Conservation (phyloP, 371 early-diverging fungal genomes). For the Mucor circinelloides region DNA sequence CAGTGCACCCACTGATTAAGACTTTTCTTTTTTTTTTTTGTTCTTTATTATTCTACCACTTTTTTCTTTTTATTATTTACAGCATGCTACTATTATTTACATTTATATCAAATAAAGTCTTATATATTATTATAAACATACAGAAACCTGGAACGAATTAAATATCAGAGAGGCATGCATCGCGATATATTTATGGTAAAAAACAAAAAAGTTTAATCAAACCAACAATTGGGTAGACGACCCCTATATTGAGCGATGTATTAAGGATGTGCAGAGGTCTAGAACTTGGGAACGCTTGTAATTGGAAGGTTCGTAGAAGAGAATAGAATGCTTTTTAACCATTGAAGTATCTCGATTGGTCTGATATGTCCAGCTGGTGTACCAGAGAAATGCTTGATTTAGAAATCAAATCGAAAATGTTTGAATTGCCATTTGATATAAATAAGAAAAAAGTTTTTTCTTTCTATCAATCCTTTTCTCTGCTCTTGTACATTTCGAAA, state of each 20-base stretch:
- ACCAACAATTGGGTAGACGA: background rate
- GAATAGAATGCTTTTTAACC: background rate
- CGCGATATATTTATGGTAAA: background rate
- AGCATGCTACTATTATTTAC: background rate
- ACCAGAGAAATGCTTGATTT: background rate
- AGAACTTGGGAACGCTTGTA: background rate
- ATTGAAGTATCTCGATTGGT: background rate
- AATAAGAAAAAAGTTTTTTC: background rate
- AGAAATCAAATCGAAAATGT: background rate
- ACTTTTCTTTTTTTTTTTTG: background rate
- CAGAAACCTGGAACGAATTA: background rate
- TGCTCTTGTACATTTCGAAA: background rate
- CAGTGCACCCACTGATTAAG: constrained; percentile 1
- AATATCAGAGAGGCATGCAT: background rate
- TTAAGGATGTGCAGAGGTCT: background rate
- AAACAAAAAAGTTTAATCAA: background rate
- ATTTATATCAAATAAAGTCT: background rate
- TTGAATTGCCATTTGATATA: background rate
- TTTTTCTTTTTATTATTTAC: background rate
- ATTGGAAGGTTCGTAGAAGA: background rate
- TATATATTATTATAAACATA: background rate
- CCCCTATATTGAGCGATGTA: background rate
- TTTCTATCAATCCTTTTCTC: background rate
- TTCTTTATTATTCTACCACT: background rate
- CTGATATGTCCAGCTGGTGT: background rate